phyloP scores from a whole-genome alignment of 2,329 filamentous ascomycete genomes.

The Colletotrichum tropicale region DNA sequence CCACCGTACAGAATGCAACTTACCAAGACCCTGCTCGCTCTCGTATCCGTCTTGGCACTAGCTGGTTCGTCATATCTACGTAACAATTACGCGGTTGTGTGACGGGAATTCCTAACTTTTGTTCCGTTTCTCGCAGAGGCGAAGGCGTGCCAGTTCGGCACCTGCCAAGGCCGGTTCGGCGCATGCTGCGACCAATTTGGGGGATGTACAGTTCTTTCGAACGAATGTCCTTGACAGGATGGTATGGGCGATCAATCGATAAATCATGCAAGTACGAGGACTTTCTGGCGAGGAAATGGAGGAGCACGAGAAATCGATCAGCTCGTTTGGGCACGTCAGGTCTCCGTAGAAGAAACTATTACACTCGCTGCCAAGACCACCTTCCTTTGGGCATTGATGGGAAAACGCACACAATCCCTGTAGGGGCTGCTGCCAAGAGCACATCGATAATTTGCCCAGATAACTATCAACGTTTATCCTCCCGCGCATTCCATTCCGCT shows the following conservation, averaged over 20 bases:
- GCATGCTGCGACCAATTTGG: background rate
- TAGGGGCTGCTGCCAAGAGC: background rate
- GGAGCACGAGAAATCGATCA: rapidly evolving
- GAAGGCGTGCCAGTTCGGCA: background rate
- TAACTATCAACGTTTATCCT: background rate
- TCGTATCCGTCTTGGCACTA: background rate
- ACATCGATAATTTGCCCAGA: background rate
- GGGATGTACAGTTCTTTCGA: background rate
- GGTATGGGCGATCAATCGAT: background rate
- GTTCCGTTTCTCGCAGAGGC: background rate
- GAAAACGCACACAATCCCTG: background rate
- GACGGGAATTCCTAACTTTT: background rate
- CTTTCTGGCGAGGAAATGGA: background rate
- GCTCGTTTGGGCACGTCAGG: background rate
- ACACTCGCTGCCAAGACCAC: background rate
- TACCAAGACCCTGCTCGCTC: background rate
- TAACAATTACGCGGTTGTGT: background rate
- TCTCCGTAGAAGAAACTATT: rapidly evolving
- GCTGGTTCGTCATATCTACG: background rate
- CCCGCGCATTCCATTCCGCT: rapidly evolving
- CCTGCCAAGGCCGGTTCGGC: background rate
- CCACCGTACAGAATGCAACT: background rate
- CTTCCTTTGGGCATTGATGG: background rate
- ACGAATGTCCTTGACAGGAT: background rate
- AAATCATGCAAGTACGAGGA: background rate